Conservation (phyloP, 2,329 filamentous ascomycete genomes). For the Biscogniauxia mediterranea region DNA sequence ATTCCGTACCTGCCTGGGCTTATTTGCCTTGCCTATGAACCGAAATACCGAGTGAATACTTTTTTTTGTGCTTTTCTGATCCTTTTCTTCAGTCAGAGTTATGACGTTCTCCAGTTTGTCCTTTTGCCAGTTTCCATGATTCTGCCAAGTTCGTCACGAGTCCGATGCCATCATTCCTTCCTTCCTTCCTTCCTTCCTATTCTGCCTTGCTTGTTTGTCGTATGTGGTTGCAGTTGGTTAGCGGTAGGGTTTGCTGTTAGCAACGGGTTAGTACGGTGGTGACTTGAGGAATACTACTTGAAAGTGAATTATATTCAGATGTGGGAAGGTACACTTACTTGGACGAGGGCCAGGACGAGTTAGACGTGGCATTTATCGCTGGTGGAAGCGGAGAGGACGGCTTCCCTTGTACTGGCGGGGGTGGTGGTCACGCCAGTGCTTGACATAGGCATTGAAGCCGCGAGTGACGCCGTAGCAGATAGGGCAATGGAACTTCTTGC, state of each 20-base stretch:
- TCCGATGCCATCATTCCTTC: background rate
- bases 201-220: background rate
- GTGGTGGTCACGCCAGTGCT: background rate
- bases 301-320: no score
- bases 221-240: background rate
- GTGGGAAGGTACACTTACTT: no score
- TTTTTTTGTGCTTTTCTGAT: no score
- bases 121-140: no score
- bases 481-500: background rate
- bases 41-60: no score
- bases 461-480: background rate
- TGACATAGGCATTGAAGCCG: background rate
- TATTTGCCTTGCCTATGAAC: no score
- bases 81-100: no score
- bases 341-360: no score
- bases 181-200: background rate
- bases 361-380: background rate
- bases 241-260: background rate
- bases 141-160: background rate
- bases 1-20: no score
- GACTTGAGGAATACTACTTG: no score
- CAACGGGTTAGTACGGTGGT: background rate
- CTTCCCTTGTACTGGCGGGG: background rate
- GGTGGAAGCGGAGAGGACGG: background rate
- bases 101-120: no score